These are phyloP conservation scores for Aspergillus hortae DNA, from an alignment of 2,329 filamentous ascomycete genomes.

Conservation along the genomic window DNA sequence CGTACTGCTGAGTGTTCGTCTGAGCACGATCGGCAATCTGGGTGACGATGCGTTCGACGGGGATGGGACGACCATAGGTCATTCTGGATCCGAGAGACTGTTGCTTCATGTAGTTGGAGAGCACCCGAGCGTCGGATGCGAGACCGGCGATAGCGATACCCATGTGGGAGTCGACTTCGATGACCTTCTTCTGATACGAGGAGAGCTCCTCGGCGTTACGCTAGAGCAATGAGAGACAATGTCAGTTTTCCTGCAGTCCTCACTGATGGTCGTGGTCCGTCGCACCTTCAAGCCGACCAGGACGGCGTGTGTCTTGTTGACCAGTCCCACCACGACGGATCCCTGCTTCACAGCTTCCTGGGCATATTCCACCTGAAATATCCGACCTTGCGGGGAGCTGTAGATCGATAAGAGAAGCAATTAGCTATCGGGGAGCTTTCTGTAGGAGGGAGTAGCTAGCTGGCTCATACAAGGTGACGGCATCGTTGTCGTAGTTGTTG, in stretches of 20 bases:
- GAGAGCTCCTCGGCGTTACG: constrained; percentile 98
- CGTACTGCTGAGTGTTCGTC: constrained; percentile 96
- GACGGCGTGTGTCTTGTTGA: constrained; percentile 96
- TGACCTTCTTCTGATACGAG: constrained; percentile 99
- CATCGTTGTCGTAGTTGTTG: constrained; percentile 99
- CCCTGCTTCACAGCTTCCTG: constrained; percentile 98
- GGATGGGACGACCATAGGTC: constrained; percentile 91
- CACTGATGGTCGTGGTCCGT: constrained; percentile 5
- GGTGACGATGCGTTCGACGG: constrained; percentile 80
- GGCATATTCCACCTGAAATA: constrained; percentile 99
- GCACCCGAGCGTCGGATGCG: constrained; percentile 94
- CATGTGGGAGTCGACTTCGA: constrained; percentile 91
- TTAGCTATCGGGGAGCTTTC: constrained; percentile 11
- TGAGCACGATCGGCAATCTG: constrained; percentile 96
- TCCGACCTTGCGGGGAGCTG: constrained; percentile 97
- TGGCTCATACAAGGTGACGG: constrained; percentile 81
- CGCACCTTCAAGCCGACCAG: constrained; percentile 91
- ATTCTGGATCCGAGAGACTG: constrained; percentile 94
- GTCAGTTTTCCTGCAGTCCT: background rate
- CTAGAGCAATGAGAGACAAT: constrained; percentile 44
- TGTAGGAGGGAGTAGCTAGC: constrained; percentile 36
- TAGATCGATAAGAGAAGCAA: constrained; percentile 3
- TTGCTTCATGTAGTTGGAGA: constrained; percentile 99
- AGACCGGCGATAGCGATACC: constrained; percentile 95
- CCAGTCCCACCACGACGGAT: constrained; percentile 93